Evolutionary conservation across 1,139 yeast genomes (phyloP).

Genomic region (Diutina scorzettiae): DNA sequence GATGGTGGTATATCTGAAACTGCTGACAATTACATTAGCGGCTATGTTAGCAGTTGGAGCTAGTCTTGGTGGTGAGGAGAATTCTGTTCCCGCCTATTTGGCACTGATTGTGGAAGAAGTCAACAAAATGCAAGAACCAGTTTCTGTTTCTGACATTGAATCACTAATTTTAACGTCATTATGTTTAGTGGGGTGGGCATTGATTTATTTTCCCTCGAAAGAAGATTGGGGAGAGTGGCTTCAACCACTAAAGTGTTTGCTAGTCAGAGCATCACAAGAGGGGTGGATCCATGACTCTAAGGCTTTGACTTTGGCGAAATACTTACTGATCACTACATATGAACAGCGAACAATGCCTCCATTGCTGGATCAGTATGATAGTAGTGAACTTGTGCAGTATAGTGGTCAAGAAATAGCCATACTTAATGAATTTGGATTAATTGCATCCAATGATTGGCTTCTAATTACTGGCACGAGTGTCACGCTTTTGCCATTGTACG

Average conservation of each 20-base stretch:
- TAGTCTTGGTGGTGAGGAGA: slow-evolving; percentile 16
- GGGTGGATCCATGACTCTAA: not conserved
- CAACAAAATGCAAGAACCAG: too few relatives aligned
- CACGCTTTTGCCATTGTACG: not conserved
- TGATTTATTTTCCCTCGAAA: not conserved
- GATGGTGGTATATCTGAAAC: slow-evolving; percentile 43
- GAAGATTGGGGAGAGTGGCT: not conserved
- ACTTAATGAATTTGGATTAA: not conserved
- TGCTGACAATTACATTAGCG: slow-evolving; percentile 52
- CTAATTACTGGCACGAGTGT: not conserved
- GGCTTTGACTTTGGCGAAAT: not conserved
- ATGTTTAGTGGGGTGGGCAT: not conserved
- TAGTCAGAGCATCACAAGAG: not conserved
- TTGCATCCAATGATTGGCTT: not conserved
- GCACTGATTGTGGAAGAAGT: too few relatives aligned
- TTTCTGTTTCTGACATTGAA: not conserved
- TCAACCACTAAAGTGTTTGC: not conserved
- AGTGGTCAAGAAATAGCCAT: not conserved
- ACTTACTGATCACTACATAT: not conserved
- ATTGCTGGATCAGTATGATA: not conserved
- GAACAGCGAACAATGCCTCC: not conserved
- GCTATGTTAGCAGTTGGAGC: slow-evolving; percentile 72
- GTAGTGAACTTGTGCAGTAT: not conserved
- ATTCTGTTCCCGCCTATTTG: not conserved
- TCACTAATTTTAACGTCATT: not conserved